Conservation (phyloP, 345 rosid species). For the Bretschneidera sinensis region DNA sequence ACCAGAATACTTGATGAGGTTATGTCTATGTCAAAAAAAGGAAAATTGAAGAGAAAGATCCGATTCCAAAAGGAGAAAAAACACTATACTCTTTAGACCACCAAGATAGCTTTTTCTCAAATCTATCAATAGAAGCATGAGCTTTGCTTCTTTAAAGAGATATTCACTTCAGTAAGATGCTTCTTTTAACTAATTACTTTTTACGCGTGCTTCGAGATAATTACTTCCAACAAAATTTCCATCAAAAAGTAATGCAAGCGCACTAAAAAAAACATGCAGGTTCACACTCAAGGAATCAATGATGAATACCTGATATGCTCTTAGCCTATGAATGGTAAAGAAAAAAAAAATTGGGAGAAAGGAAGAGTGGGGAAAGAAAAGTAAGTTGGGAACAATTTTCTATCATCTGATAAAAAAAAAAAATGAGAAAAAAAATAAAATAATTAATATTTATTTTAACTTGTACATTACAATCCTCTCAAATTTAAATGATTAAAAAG, state of each 20-base stretch:
- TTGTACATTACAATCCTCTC: too few relatives aligned
- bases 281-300: too few relatives aligned
- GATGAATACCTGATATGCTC: too few relatives aligned
- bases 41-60: neutral
- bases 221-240: neutral
- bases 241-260: neutral
- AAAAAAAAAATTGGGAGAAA: too few relatives aligned
- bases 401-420: too few relatives aligned
- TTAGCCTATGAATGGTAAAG: neutral
- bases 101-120: neutral
- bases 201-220: constrained; percentile 11
- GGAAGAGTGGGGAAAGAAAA: too few relatives aligned
- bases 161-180: constrained; percentile 13
- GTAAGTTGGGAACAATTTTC: too few relatives aligned
- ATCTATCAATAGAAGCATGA: constrained; percentile 6
- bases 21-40: neutral
- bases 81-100: neutral
- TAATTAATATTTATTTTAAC: too few relatives aligned
- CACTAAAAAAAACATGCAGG: too few relatives aligned
- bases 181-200: constrained; percentile 7
- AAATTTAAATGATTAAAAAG: too few relatives aligned
- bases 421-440: too few relatives aligned
- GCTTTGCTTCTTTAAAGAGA: constrained; percentile 22
- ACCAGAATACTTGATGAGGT: too few relatives aligned
- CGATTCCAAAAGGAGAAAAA: neutral